A percentile compares a stretch with the other conserved stretches of the same genome.
Evolutionary conservation across 768 basidiomycete genomes (phyloP).

Genomic region (Candolleomyces eurysporus): DNA sequence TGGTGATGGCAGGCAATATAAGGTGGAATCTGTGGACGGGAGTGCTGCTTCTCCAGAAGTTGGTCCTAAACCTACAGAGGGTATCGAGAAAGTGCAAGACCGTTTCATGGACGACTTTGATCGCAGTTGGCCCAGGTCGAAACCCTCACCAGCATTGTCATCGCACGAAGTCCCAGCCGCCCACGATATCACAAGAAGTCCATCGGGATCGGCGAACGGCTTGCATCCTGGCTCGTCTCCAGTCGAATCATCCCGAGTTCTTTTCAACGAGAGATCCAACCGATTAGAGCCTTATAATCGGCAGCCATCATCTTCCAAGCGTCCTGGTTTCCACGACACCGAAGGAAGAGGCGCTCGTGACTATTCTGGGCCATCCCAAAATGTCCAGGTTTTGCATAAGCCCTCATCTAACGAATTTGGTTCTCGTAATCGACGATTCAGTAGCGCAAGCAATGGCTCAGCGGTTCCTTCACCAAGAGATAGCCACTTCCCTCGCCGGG

Average conservation of each 20-base stretch:
- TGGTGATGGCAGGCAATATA: constrained; percentile 91
- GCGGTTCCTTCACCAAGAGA: constrained; percentile 20
- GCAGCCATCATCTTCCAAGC: constrained; percentile 24
- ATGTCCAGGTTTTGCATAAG: constrained; percentile 65
- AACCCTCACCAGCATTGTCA: constrained; percentile 43
- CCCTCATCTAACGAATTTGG: constrained; percentile 27
- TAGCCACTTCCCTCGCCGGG: constrained; percentile 29
- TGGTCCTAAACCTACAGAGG: constrained; percentile 60
- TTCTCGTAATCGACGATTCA: constrained; percentile 31
- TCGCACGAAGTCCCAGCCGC: constrained; percentile 39
- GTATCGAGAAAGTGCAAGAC: constrained; percentile 33
- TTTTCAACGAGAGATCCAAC: constrained; percentile 97
- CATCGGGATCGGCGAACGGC: constrained; percentile 28
- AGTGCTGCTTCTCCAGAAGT: constrained; percentile 26
- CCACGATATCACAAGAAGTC: constrained; percentile 13
- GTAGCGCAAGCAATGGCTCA: constrained; percentile 27
- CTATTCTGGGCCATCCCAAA: constrained; percentile 10
- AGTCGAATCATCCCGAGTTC: constrained; percentile 57
- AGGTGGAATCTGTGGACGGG: constrained; percentile 54
- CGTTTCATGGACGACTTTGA: constrained; percentile 94
- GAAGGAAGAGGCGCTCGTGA: neutral
- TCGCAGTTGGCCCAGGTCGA: constrained; percentile 89
- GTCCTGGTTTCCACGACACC: neutral
- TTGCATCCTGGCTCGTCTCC: constrained; percentile 45
- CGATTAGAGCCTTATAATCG: constrained; percentile 80